Evolutionary conservation across 495 filamentous ascomycete genomes (phyloP).

Genomic region (Astrothelium subdiscretum): DNA sequence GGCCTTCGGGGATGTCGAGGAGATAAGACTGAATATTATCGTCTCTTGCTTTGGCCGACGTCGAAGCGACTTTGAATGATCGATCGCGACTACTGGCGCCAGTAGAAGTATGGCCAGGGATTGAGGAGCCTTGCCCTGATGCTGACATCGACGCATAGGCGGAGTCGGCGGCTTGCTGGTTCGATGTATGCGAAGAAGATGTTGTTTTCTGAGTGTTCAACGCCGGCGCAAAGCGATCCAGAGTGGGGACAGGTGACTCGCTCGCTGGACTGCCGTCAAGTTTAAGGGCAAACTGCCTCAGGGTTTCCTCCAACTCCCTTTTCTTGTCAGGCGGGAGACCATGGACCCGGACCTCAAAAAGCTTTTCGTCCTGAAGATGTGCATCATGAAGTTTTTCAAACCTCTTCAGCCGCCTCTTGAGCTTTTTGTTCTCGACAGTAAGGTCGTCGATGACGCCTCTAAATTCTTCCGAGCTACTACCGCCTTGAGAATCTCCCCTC

Average conservation of each 20-base stretch:
- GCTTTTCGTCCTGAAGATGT: conserved; percentile 50
- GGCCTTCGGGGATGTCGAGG: conserved; percentile 47
- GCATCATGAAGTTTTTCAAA: conserved; percentile 52
- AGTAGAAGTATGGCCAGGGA: conserved; percentile 8
- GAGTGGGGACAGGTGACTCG: conserved; percentile 6
- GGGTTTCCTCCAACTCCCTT: conserved; percentile 57
- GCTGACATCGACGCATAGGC: conserved; percentile 63
- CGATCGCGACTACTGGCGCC: not conserved
- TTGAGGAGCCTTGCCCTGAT: conserved; percentile 31
- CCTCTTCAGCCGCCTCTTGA: conserved; percentile 56
- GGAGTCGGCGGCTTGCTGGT: conserved; percentile 50
- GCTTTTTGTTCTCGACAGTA: conserved; percentile 39
- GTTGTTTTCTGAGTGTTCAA: conserved; percentile 15
- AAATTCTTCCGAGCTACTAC: conserved; percentile 27
- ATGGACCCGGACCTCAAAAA: conserved; percentile 69
- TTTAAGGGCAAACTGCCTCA: conserved; percentile 52
- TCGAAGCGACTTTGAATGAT: conserved; percentile 18
- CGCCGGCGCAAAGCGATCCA: conserved; percentile 5
- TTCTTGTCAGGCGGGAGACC: conserved; percentile 53
- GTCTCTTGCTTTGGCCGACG: conserved; percentile 26
- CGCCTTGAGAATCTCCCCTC: conserved; percentile 1
- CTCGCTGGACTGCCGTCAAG: conserved; percentile 29
- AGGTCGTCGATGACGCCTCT: conserved; percentile 32
- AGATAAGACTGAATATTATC: conserved; percentile 49
- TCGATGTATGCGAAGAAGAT: conserved; percentile 35